phyloP scores from a whole-genome alignment of 1,139 yeast genomes.

The Yamadazyma songkhlaensis region DNA sequence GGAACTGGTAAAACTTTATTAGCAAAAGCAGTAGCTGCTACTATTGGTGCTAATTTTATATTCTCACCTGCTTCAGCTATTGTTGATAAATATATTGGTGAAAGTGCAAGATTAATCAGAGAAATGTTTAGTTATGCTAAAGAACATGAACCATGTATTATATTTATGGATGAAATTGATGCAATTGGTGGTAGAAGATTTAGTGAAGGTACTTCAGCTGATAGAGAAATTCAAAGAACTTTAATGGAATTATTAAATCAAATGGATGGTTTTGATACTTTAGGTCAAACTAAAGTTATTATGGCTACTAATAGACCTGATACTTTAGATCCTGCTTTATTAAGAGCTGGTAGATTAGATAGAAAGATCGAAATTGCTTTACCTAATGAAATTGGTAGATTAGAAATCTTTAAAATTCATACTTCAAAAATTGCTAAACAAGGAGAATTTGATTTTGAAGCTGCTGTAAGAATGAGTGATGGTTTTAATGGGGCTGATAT shows the following conservation, averaged over 20 bases:
- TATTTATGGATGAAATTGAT: constrained; percentile 98
- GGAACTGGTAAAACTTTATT: constrained; percentile 96
- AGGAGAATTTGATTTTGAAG: constrained; percentile 97
- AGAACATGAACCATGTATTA: constrained; percentile 98
- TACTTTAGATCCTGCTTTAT: constrained; percentile 96
- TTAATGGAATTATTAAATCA: constrained; percentile 96
- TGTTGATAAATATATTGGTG: constrained; percentile 98
- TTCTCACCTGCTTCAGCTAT: constrained; percentile 98
- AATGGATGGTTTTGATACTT: constrained; percentile 98
- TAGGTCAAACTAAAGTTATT: constrained; percentile 96
- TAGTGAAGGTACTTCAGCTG: constrained; percentile 98
- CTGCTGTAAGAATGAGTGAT: constrained; percentile 96
- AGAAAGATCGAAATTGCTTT: constrained; percentile 94
- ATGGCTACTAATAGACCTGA: constrained; percentile 99
- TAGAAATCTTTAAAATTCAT: constrained; percentile 94
- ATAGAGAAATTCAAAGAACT: constrained; percentile 98
- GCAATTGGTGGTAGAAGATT: constrained; percentile 99
- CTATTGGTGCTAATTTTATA: constrained; percentile 96
- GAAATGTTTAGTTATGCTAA: constrained; percentile 99
- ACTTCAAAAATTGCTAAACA: constrained; percentile 81
- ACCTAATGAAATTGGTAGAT: constrained; percentile 95
- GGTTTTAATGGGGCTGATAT: constrained; percentile 99
- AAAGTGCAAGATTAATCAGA: constrained; percentile 92
- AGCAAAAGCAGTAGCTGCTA: constrained; percentile 98
- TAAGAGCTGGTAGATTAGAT: constrained; percentile 98